Base-by-base conservation (phyloP, 2,329 filamentous ascomycete species). In the Colletotrichum magnum region DNA sequence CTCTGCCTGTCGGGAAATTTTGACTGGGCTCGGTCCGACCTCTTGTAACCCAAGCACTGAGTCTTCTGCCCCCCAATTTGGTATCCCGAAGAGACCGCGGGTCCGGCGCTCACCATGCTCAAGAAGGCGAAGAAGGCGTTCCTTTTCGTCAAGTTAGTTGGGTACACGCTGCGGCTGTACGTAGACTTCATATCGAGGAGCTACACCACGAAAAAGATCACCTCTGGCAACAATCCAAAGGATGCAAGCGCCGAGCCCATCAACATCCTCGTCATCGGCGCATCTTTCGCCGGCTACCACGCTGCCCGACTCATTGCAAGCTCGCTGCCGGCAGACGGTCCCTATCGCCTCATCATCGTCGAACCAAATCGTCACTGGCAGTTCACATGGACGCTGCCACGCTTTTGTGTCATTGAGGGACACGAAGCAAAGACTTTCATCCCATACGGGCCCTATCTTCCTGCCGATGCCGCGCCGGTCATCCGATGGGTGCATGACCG, bases 341-440 rank as follows among this genome's bases (percentile, higher is more conserved):
- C 75, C 9, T 89, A 85, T 75, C 81, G 82, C 4, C 83, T 90
- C 4, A 78, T 90, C 0, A 78, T 91, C 4, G 75, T 91, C 32
- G 89, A 92, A 75, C 86, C 85, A 53, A 88, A 89, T 74, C 85
- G 83, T 4, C 88, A 90, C 75, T 88, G 90, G 75, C 85, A 90
- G 71, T 89, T 87, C 73, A 86, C 87, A 0, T 91, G 88, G 83
- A 83, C 86, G 13, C 83, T 91, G 45, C 89, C 89, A 0, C 83
- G 89, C 4, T 89, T 87, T 74, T 86, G 83, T 48, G 88, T 90
- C 15, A 79, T 87, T 5, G 77, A 81, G n/a, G 85, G 83, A 21
- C 85, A 89, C 54, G 88, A 90, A 70, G 77, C 87, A 64, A 87
- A 87, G 73, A 87, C 87, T 0, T 90, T 91, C 70, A 87, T 91